phyloP scores from a whole-genome alignment of 352 stramenopile genomes.

The Pythium myriotylum region DNA sequence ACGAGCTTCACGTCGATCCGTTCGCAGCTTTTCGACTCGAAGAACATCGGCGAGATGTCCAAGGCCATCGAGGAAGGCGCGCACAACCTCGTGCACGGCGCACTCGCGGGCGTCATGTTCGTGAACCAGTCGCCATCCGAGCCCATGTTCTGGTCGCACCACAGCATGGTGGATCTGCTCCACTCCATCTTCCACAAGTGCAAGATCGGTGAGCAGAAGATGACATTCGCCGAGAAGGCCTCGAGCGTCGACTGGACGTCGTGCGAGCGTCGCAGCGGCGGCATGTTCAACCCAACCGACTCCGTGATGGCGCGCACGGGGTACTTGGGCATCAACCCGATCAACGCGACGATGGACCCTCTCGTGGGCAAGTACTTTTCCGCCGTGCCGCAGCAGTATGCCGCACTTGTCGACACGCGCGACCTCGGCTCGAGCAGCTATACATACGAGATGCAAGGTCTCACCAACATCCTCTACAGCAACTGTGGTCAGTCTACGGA shows the following conservation, averaged over 20 bases:
- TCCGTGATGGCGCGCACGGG: slow-evolving; percentile 47
- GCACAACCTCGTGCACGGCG: slow-evolving; percentile 66
- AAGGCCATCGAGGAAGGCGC: slow-evolving; percentile 44
- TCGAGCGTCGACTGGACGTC: slow-evolving; percentile 49
- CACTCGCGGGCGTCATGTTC: slow-evolving; percentile 44
- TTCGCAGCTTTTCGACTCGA: slow-evolving; percentile 46
- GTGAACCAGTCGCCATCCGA: slow-evolving; percentile 53
- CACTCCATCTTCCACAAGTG: slow-evolving; percentile 79
- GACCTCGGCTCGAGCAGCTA: slow-evolving; percentile 35
- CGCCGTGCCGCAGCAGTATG: slow-evolving; percentile 20
- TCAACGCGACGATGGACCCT: slow-evolving; percentile 12
- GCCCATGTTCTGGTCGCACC: slow-evolving; percentile 78
- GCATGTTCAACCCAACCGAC: slow-evolving; percentile 46
- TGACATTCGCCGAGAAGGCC: slow-evolving; percentile 57
- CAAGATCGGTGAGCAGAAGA: slow-evolving; percentile 38
- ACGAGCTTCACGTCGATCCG: slow-evolving; percentile 49
- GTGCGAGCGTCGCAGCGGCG: slow-evolving; percentile 39
- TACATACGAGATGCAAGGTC: slow-evolving; percentile 31
- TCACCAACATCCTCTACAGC: slow-evolving; percentile 22
- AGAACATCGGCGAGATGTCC: slow-evolving; percentile 63
- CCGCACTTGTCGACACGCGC: slow-evolving; percentile 19
- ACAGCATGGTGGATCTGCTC: slow-evolving; percentile 65
- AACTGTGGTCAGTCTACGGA: slow-evolving; percentile 7
- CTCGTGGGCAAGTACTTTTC: slow-evolving; percentile 15
- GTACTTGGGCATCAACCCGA: slow-evolving; percentile 33